Evolutionary conservation across 805 yeast genomes (phyloP).

Genomic region (Candida khao-thaluensis): DNA sequence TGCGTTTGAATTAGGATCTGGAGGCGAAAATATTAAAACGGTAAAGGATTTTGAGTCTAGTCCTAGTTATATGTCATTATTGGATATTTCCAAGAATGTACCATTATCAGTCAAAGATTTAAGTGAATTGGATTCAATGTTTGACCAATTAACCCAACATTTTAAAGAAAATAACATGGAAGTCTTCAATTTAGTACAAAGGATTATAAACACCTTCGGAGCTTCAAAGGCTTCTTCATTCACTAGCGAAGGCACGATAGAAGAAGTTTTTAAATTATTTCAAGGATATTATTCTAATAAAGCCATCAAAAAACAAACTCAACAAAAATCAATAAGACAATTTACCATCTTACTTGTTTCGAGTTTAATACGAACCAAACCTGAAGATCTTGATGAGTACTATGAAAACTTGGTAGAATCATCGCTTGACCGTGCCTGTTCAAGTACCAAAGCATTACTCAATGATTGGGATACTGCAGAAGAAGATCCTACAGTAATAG

Average conservation of each 20-base stretch:
- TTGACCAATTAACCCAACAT: constrained; percentile 31
- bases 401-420: constrained; percentile 1
- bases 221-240: not conserved
- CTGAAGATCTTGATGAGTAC: constrained; percentile 2
- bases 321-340: constrained; percentile 5
- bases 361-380: constrained; percentile 15
- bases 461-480: constrained; percentile 18
- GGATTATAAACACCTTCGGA: not conserved
- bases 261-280: constrained; percentile 6
- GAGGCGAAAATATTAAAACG: constrained; percentile 9
- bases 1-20: constrained; percentile 29
- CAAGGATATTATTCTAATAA: constrained; percentile 6
- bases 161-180: constrained; percentile 23
- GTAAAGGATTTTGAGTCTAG: not conserved
- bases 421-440: constrained; percentile 9
- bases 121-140: constrained; percentile 39
- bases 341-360: constrained; percentile 14
- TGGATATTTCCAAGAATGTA: constrained; percentile 20
- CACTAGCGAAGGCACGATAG: not conserved
- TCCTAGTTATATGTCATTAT: constrained; percentile 15
- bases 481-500: constrained; percentile 9
- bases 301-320: constrained; percentile 10
- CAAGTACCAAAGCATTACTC: constrained; percentile 14
- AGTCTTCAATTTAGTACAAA: constrained; percentile 3
- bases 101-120: constrained; percentile 26